Base-by-base conservation (phyloP, 2,329 filamentous ascomycete genomes). In the Pleurostoma richardsiae region DNA sequence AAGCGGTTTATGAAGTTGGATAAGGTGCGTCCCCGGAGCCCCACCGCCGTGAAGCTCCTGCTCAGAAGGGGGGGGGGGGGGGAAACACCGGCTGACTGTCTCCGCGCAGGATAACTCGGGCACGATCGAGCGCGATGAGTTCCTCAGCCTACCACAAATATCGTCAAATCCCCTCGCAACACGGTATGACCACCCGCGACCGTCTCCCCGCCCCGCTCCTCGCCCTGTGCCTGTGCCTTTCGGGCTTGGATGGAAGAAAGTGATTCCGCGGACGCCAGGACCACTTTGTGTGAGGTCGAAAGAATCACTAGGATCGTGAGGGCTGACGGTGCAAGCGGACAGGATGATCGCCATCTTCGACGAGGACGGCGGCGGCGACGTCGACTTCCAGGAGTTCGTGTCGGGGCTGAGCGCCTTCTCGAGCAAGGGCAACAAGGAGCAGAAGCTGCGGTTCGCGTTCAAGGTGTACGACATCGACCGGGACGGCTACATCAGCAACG, bases 331-430 rank as follows among this genome's bases (percentile, higher is more conserved):
- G 19, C 19, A 19, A 19, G 19, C 8, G n/a, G n/a, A 51, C 63
- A 91, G 88, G 69, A 96, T 99, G 90, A 99, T 99, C 62, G 92
- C 94, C 49, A 99, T 97, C 60, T 97, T 99, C 65, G 94, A 99
- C 68, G 94, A 97, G 70, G 94, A 99, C 67, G 94, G 94, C 52
- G 92, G 94, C 58, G 94, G 94, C 61, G 90, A 96, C 60, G 94
- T 99, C 59, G 94, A 99, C 69, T 99, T 99, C 70, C 90, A 97
- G 64, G 94, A 99, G 70, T 99, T 99, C 66, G 94, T 99, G 7
- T 90, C 89, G 2, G 94, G 94, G 4, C 81, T 99, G 42, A 92
- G 86, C 56, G 94, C 94, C 39, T 99, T 99, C 77, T 94, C 88
- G 65, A 91, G 87, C 71, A 97, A 96, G 73, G 94, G 94, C 52